phyloP scores from a whole-genome alignment of 1,284 basidiomycete genomes.

The Microbotryum silenes-acaulis region DNA sequence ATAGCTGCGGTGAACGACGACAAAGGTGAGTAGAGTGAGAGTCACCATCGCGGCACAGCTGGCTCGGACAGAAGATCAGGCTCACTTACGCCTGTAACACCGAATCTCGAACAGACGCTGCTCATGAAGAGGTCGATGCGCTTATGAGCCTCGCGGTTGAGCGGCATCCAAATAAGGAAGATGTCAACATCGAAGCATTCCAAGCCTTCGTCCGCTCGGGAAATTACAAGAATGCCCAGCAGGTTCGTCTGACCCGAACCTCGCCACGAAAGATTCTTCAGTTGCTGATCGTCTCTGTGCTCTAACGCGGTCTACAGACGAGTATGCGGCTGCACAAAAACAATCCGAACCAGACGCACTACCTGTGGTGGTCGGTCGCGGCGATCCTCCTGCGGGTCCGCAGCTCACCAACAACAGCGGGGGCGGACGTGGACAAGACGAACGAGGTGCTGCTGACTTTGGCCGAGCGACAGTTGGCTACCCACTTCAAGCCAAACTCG shows the following conservation, averaged over 20 bases:
- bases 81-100: constrained; percentile 1
- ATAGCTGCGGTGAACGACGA: constrained; percentile 62
- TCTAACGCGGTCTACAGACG: constrained; percentile 6
- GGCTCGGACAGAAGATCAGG: neutral
- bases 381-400: constrained; percentile 58
- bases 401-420: neutral
- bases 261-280: constrained; percentile 6
- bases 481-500: constrained; percentile 3
- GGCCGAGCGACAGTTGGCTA: constrained; percentile 30
- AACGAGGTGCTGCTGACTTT: constrained; percentile 66
- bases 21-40: constrained; percentile 59
- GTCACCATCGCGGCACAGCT: neutral
- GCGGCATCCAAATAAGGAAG: constrained; percentile 66
- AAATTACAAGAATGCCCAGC: constrained; percentile 37
- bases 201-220: constrained; percentile 45
- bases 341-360: constrained; percentile 68
- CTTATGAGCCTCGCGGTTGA: constrained; percentile 39
- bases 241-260: constrained; percentile 26
- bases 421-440: constrained; percentile 37
- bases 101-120: too few species aligned
- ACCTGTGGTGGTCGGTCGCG: constrained; percentile 74
- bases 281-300: neutral
- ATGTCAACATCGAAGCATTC: constrained; percentile 71
- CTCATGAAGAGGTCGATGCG: constrained; percentile 31
- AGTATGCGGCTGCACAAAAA: constrained; percentile 49